Conservation (phyloP, 371 early-diverging fungal species). For the Saksenaea oblongispora region DNA sequence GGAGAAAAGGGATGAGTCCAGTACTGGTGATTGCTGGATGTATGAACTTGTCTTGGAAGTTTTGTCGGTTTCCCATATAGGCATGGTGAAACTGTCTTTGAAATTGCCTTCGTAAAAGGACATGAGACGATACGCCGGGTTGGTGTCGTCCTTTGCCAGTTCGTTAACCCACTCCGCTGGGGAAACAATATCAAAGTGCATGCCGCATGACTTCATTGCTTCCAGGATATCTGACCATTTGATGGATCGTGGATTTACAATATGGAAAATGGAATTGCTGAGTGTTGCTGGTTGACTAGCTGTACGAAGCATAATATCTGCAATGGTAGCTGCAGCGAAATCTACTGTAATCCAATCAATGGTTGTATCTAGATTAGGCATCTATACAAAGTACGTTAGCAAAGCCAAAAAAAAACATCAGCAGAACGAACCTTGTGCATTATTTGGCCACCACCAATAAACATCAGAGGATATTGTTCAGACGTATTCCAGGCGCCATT, state of each 20-base stretch:
- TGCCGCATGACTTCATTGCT: constrained; percentile 22
- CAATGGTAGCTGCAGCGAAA: constrained; percentile 30
- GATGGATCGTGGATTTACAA: constrained; percentile 32
- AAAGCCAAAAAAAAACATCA: background rate
- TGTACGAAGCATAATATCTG: constrained; percentile 30
- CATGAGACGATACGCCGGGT: constrained; percentile 36
- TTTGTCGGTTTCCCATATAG: constrained; percentile 25
- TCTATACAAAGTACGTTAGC: constrained; percentile 14
- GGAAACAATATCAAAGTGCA: constrained; percentile 27
- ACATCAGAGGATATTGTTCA: constrained; percentile 44
- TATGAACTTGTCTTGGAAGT: background rate
- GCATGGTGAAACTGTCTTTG: constrained; percentile 17
- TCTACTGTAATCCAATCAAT: constrained; percentile 48
- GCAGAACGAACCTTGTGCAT: constrained; percentile 22
- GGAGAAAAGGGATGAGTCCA: constrained; percentile 6
- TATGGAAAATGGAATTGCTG: constrained; percentile 26
- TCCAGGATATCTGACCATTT: constrained; percentile 25
- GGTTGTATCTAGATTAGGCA: constrained; percentile 21
- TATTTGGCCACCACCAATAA: constrained; percentile 32
- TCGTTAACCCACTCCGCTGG: constrained; percentile 30
- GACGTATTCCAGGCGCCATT: constrained; percentile 46
- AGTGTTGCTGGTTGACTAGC: constrained; percentile 7
- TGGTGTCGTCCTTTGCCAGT: constrained; percentile 29
- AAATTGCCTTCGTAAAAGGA: constrained; percentile 32
- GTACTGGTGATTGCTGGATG: constrained; percentile 7